These are phyloP conservation scores for Cetraspora pellucida DNA, from an alignment of 192 early-diverging fungal species.

Conservation along the genomic window DNA sequence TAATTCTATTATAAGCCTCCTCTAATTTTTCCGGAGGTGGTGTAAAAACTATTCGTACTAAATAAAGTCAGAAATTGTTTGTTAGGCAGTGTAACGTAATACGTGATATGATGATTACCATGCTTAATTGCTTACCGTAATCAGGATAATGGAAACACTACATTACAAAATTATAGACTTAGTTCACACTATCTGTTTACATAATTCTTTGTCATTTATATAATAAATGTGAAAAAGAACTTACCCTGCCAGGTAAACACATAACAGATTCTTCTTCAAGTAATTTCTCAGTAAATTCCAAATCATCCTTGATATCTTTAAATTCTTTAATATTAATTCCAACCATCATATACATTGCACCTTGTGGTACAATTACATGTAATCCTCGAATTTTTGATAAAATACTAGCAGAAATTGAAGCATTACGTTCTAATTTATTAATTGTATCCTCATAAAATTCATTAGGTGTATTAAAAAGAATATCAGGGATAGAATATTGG, in stretches of 20 bases:
- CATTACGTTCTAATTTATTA: slow-evolving; percentile 70
- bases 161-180: slow-evolving; percentile 1
- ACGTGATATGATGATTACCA: background rate
- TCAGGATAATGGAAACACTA: slow-evolving; percentile 81
- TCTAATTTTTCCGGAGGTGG: slow-evolving; percentile 74
- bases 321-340: slow-evolving; percentile 70
- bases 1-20: slow-evolving; percentile 75
- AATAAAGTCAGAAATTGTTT: slow-evolving; percentile 32
- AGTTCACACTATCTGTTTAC: background rate
- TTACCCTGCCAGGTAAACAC: slow-evolving; percentile 77
- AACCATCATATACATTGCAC: slow-evolving; percentile 94
- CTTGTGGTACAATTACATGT: slow-evolving; percentile 79
- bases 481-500: slow-evolving; percentile 77
- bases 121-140: background rate
- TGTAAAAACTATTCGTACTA: slow-evolving; percentile 79
- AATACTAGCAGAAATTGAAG: slow-evolving; percentile 61
- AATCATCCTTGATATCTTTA: slow-evolving; percentile 72
- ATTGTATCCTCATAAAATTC: slow-evolving; percentile 71
- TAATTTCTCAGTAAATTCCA: slow-evolving; percentile 82
- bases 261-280: slow-evolving; percentile 82
- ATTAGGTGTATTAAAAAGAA: slow-evolving; percentile 70
- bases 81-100: background rate
- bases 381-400: slow-evolving; percentile 72
- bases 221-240: background rate
- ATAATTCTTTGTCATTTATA: background rate